These are phyloP conservation scores for Calonectria honghensis DNA, from an alignment of 2,329 filamentous ascomycete species.

Conservation along the genomic window DNA sequence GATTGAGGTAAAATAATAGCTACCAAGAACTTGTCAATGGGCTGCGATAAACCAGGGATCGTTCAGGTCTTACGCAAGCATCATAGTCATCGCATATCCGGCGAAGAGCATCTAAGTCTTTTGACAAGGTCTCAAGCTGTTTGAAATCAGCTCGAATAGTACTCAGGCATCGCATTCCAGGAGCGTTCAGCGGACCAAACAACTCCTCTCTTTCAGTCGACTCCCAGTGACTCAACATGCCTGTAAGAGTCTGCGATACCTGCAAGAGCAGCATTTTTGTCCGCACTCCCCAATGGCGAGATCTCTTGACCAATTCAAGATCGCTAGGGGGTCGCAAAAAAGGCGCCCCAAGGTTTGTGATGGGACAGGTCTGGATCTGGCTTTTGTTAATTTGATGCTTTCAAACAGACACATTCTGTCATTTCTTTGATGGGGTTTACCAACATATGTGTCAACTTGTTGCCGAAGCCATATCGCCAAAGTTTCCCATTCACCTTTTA, in stretches of 20 bases:
- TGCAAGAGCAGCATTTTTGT: background rate
- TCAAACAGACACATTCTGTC: no score
- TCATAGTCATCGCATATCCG: conserved; percentile 3
- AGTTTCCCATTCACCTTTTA: conserved; percentile 15
- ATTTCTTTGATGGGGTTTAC: background rate
- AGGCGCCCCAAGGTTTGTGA: background rate
- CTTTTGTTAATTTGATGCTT: background rate
- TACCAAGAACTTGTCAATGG: background rate
- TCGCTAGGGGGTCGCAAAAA: background rate
- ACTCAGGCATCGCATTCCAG: background rate
- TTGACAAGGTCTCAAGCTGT: background rate
- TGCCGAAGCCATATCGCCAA: background rate
- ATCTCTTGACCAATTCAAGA: background rate
- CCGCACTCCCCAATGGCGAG: background rate
- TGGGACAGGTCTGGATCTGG: background rate
- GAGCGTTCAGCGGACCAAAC: background rate
- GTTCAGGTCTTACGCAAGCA: background rate
- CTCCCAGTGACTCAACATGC: background rate
- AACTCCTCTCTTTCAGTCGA: background rate
- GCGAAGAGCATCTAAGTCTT: background rate
- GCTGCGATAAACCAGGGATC: background rate
- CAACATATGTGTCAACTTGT: conserved; percentile 5
- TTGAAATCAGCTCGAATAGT: background rate
- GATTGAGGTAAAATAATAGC: background rate
- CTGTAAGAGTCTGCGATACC: background rate